phyloP scores from a whole-genome alignment of 2,329 filamentous ascomycete genomes.

The Xylaria sp. region DNA sequence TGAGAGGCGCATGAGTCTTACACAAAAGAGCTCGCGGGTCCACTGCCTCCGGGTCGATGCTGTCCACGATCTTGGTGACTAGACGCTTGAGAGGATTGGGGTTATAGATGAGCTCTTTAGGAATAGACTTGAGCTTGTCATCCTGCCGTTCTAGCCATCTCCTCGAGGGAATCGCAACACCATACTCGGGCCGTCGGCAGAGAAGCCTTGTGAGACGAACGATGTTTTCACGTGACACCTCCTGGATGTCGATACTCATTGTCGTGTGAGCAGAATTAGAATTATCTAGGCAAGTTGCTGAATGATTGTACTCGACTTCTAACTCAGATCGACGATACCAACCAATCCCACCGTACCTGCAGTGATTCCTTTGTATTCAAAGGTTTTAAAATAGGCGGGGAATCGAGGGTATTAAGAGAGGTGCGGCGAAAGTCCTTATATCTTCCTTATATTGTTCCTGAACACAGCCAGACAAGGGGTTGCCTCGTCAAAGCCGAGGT shows the following conservation, averaged over 20 bases:
- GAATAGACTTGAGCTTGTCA: conserved; percentile 32
- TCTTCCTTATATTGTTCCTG: conserved; percentile 9
- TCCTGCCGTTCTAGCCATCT: conserved; percentile 44
- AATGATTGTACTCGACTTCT: conserved; percentile 2
- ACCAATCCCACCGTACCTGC: neutral
- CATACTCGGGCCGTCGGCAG: conserved; percentile 40
- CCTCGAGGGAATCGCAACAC: conserved; percentile 36
- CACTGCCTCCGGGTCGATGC: conserved; percentile 29
- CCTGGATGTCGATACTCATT: conserved; percentile 32
- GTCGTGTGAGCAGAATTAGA: neutral
- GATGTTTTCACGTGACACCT: conserved; percentile 35
- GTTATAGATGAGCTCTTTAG: conserved; percentile 31
- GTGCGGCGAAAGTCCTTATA: conserved; percentile 1
- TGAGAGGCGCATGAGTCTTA: conserved; percentile 42
- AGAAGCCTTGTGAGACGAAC: conserved; percentile 42
- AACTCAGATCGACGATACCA: neutral
- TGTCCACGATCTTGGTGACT: conserved; percentile 37
- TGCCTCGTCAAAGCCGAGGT: conserved; percentile 11
- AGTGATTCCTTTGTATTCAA: neutral
- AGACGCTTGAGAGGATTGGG: conserved; percentile 38
- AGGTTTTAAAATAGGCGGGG: neutral
- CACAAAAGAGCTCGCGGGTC: conserved; percentile 45
- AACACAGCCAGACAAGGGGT: conserved; percentile 17
- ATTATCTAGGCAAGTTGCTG: conserved; percentile 2
- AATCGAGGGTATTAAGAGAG: neutral